Base-by-base conservation (phyloP, 345 rosid genomes). In the Lenwebbia sp. region DNA sequence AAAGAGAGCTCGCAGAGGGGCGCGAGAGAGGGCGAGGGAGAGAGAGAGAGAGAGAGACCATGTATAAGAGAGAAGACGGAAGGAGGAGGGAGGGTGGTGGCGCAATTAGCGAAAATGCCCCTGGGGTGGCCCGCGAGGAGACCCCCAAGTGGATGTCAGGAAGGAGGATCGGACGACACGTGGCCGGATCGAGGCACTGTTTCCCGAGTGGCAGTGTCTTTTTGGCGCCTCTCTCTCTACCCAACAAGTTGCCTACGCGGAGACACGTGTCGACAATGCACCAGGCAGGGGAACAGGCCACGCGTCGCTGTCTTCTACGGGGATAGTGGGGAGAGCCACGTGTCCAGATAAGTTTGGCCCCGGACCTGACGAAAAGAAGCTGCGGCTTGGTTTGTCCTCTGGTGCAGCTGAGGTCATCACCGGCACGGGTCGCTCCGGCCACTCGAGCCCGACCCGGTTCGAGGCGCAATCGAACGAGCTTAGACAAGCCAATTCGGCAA, bases 141-240 rank as follows among this genome's bases (percentile, higher is more conserved):
- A 40, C 78, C 75, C 56, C 44, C 92, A 96, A 87, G 98, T 96
- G 98, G 95, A 92, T 89, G 90, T 82, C 92, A 87, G 82, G 91
- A 85, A 26, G 89, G 88, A 87, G 85, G 30, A 84, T 44, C 88
- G 82, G 87, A 7, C 84, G 97, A 94, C 98, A 96, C 98, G 97
- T 94, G 95, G 93, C 86, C 82, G 37, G n/a, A 86, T 85, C 87
- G 54, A 84, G 25, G 85, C 90, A 86, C 53, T 15, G 58, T 87
- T 89, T 88, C 58, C 58, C 15, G 70, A 47, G 86, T 75, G 86
- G 83, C 55, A 83, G 54, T 86, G 86, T 83, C 76, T 12, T 21
- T 70, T 84, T 82, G 74, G 81, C 56, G 84, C 82, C 82, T 87
- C 19, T 76, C 56, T 47, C 70, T 74, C 53, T 84, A 54, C 5